Evolutionary conservation across 371 early-diverging fungal genomes (phyloP).

Genomic region (Nematocida sp.): DNA sequence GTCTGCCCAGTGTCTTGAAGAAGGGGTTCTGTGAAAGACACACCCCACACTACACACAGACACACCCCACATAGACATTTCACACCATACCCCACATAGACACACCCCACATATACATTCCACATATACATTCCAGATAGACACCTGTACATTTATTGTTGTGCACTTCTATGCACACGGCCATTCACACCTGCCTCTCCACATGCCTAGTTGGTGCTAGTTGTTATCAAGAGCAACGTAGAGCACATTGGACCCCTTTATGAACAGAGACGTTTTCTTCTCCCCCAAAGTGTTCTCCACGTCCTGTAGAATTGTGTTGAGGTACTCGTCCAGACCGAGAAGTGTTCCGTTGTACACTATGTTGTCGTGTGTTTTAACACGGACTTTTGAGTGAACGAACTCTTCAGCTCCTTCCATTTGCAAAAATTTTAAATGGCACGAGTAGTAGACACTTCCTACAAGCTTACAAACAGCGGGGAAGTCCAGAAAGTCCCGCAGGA

Average conservation of each 20-base stretch:
- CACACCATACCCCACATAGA: no score
- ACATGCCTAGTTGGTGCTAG: not conserved
- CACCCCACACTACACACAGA: no score
- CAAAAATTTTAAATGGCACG: not conserved
- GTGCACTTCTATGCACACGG: no score
- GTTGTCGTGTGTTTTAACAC: constrained; percentile 7
- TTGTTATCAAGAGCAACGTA: not conserved
- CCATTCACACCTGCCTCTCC: no score
- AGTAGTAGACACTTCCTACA: constrained; percentile 5
- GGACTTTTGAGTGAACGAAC: constrained; percentile 18
- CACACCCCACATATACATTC: no score
- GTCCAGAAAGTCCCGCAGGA: not conserved
- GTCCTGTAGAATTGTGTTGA: constrained; percentile 28
- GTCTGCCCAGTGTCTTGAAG: no score
- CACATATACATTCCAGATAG: no score
- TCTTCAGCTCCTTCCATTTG: constrained; percentile 18
- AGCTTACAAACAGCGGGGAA: not conserved
- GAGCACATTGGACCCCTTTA: constrained; percentile 46
- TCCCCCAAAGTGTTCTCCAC: not conserved
- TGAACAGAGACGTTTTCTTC: constrained; percentile 7
- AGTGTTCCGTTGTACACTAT: constrained; percentile 6
- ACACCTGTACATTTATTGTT: no score
- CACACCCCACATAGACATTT: no score
- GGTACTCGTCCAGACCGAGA: constrained; percentile 34
- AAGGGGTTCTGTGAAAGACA: no score